Base-by-base conservation (phyloP, 1,284 basidiomycete species). In the Wallemia ichthyophaga region DNA sequence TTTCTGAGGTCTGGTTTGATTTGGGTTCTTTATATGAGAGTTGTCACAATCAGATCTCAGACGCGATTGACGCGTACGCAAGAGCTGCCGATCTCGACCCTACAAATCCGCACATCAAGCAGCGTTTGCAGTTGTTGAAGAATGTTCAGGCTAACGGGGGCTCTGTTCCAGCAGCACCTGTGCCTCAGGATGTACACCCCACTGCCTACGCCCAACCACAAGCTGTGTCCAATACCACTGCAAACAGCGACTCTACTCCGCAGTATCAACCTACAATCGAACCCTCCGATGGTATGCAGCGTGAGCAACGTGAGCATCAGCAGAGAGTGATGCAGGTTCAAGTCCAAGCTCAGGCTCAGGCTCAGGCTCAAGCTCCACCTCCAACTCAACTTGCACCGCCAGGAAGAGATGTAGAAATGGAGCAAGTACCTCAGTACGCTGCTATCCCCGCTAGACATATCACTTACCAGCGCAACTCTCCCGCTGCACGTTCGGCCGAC, bases 1-100 rank as follows among this genome's bases (percentile, higher is more conserved):
- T 99, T 64, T 89, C 87, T 58, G 92, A 98, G 70, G 92, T 98
- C 1, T 98, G 94, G 92, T 96, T 91, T 71, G 91, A 98, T 72
- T 79, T 98, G 25, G 94, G 92, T 57, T 86, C 82, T 63, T 75
- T 98, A 0, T 99, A 98, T 69, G 92, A 99, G 71, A 85, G 83
- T 63, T 98, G 92, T 76, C 98, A 98, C 73, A 96, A 98, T 69
- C 94, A 98, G 71, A 89, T 96, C 67, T 83, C 84, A 56, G 94
- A 98, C 67, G 92, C 94, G 27, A 95, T 98, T 67, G 92, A 99
- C 65, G 92, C 94, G 0, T 98, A 99, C 67, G 84, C 85, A 7
- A 78, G 88, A 23, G 89, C 89, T 0, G 79, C 80, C 59, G 88
- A 94, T 70, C 79, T 94, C 27, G 89, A 94, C 68, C 85, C 85